These are phyloP conservation scores for Epichloe uncinata DNA, from an alignment of 2,329 filamentous ascomycete genomes.

Conservation along the genomic window DNA sequence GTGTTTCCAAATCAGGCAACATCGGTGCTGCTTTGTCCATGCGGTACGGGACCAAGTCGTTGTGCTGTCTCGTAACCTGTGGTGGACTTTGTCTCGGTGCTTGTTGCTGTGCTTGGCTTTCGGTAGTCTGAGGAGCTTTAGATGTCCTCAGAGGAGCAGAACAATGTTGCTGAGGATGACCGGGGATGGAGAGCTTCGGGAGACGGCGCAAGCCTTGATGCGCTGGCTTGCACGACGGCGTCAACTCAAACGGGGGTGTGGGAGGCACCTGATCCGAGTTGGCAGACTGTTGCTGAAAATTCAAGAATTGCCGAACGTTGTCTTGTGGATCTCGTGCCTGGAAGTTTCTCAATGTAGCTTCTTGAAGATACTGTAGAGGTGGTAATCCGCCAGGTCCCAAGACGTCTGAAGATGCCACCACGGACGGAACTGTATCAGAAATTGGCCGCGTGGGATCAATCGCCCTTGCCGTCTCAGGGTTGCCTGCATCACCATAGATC, in stretches of 20 bases:
- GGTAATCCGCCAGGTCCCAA: slow-evolving; percentile 56
- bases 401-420: slow-evolving; percentile 84
- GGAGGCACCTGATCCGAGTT: slow-evolving; percentile 44
- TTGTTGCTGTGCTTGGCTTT: slow-evolving; percentile 12
- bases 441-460: slow-evolving; percentile 49
- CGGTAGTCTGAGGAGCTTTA: slow-evolving; percentile 15
- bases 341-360: slow-evolving; percentile 56
- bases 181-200: slow-evolving; percentile 49
- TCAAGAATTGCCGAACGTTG: slow-evolving; percentile 82
- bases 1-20: slow-evolving; percentile 45
- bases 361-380: slow-evolving; percentile 57
- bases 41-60: slow-evolving; percentile 33
- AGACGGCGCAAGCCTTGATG: slow-evolving; percentile 44
- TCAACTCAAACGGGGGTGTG: slow-evolving; percentile 56
- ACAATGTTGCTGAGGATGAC: slow-evolving; percentile 17
- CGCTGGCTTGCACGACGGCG: slow-evolving; percentile 32
- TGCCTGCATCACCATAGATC: slow-evolving; percentile 67
- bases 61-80: slow-evolving; percentile 9
- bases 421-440: slow-evolving; percentile 65
- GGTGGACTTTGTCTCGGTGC: slow-evolving; percentile 14
- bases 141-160: slow-evolving; percentile 15
- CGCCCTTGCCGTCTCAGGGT: slow-evolving; percentile 50
- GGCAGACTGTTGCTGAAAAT: slow-evolving; percentile 56
- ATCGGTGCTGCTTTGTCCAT: slow-evolving; percentile 38
- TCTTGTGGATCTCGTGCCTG: slow-evolving; percentile 73